Evolutionary conservation across 225 moss, liverwort and hornwort species (phyloP), one percentile per base, ranked within the genome.

Genomic region (Climacium dendroides): DNA sequence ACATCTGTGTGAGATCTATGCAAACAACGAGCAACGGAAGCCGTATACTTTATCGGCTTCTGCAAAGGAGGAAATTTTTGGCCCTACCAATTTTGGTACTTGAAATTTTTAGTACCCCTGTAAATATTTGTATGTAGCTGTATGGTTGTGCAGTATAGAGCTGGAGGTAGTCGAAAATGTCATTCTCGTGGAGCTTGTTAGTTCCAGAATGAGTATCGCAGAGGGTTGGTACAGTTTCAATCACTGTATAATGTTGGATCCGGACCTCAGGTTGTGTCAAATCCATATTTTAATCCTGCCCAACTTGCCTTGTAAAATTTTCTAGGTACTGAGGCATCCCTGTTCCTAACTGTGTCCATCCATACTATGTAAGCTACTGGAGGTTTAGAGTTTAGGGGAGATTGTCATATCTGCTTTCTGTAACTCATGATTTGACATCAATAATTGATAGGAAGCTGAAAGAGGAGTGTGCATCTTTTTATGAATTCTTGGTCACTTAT

Each of bases 1-100:
- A 73, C 80, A 90, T 58, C 80, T 94, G 23, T 94, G 94, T 81
- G 88, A 87, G 43, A 89, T 92, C 80, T 94, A 92, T 78, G 86
- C 94, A 50, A 89, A 58, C 35, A 91, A 88, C 74, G 91, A 94
- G 87, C 81, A 67, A 63, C 85, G 80, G 19, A 91, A 88, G 82
- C 92, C 92, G 0, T 90, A 91, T 52, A 79, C 79, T 79, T 82
- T 91, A 63, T 92, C 94, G 60, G 82, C 81, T 78, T 88, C 92
- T 85, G 87, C 92, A 5, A 94, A 83, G 74, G 85, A 90, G 48
- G 91, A 94, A 28, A 87, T 93, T 73, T 90, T 93, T 37, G 87
- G 92, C 62, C 81, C 80, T n/a, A 58, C 50, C 83, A 71, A 76
- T 86, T 87, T 87, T 79, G 79, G n/a, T 59, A 63, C 86, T 66